These are phyloP conservation scores for Ceratobasidium sp. DNA, from an alignment of 1,284 basidiomycete species.

Conservation along the genomic window DNA sequence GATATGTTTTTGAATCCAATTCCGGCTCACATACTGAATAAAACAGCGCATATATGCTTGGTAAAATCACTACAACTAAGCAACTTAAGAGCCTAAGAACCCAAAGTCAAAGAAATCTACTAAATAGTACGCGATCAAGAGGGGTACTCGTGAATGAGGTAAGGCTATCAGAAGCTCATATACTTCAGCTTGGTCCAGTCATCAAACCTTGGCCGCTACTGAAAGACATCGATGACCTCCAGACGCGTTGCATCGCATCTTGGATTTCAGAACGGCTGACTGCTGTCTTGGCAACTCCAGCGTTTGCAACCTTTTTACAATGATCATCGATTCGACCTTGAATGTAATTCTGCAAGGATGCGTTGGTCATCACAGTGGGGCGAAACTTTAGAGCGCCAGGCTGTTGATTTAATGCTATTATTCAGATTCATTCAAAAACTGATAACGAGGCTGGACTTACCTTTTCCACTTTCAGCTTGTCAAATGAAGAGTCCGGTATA, in stretches of 20 bases:
- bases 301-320: background rate
- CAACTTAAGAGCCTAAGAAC: too few species aligned
- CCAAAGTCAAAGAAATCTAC: too few species aligned
- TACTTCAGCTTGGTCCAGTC: too few species aligned
- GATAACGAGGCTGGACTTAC: background rate
- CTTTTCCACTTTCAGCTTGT: background rate
- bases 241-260: slow-evolving; percentile 7
- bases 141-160: too few species aligned
- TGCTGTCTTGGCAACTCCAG: background rate
- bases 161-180: too few species aligned
- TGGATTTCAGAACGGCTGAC: background rate
- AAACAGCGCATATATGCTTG: too few species aligned
- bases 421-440: background rate
- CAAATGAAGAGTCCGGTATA: background rate
- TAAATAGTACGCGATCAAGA: too few species aligned
- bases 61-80: too few species aligned
- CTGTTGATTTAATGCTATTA: background rate
- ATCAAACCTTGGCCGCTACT: background rate
- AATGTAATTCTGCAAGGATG: background rate
- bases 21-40: too few species aligned
- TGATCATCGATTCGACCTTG: slow-evolving; percentile 1
- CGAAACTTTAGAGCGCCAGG: background rate
- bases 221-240: background rate
- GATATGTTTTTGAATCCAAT: too few species aligned
- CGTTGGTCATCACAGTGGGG: background rate